Percentiles rank a stretch among this genome's conserved stretches.
Conservation (phyloP, 1,139 yeast genomes). For the Candida gigantensis region DNA sequence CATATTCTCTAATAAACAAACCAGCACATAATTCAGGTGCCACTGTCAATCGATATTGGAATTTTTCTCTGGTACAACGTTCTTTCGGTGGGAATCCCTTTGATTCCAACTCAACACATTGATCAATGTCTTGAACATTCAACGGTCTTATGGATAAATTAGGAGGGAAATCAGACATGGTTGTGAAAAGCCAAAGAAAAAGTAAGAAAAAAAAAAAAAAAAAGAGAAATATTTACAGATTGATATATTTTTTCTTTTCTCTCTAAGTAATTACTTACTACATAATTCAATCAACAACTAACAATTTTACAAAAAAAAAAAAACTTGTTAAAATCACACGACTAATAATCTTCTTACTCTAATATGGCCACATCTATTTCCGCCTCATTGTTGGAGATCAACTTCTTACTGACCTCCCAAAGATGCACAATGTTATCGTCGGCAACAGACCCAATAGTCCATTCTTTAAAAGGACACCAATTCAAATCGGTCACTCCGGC, state of each 20-base stretch:
- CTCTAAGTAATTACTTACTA: not conserved
- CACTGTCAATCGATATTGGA: conserved; percentile 67
- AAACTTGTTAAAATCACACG: too few species aligned
- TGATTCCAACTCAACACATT: conserved; percentile 62
- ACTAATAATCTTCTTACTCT: conserved; percentile 2
- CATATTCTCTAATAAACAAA: conserved; percentile 72
- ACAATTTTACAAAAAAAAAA: too few species aligned
- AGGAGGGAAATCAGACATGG: conserved; percentile 47
- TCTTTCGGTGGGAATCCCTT: conserved; percentile 67
- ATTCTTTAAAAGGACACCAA: conserved; percentile 68
- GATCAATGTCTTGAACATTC: conserved; percentile 65
- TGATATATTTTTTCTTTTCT: not conserved
- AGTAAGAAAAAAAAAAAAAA: too few species aligned
- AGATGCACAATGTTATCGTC: conserved; percentile 78
- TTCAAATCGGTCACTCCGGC: conserved; percentile 72
- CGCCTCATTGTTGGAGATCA: conserved; percentile 35
- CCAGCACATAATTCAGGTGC: conserved; percentile 95
- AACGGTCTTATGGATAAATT: conserved; percentile 83
- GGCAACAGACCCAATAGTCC: conserved; percentile 74
- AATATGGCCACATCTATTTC: conserved; percentile 13
- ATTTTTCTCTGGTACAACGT: conserved; percentile 63
- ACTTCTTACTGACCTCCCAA: conserved; percentile 64
- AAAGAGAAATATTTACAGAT: not conserved
- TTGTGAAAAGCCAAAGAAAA: not conserved
- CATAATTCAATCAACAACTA: too few species aligned